Conservation (phyloP, 305 asterid species). For the Plantago coronopus region DNA sequence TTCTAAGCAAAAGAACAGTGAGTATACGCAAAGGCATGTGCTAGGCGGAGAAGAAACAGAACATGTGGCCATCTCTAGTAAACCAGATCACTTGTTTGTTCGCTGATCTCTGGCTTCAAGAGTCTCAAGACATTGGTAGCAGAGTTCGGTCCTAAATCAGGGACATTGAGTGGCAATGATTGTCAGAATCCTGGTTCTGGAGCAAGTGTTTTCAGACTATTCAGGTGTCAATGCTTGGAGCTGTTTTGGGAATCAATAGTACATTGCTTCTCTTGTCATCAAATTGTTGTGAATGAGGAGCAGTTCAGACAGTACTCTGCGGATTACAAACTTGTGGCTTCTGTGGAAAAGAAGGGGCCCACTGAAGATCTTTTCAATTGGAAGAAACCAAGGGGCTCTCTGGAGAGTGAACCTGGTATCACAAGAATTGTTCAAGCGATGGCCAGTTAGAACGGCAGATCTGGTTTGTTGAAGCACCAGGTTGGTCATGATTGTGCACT, state of each 20-base stretch:
- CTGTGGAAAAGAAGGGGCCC: conserved; percentile 37
- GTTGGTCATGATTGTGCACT: conserved; percentile 49
- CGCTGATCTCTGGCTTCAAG: conserved; percentile 43
- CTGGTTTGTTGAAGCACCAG: conserved; percentile 31
- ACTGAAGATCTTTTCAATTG: conserved; percentile 43
- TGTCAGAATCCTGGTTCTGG: conserved; percentile 32
- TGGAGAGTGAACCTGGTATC: conserved; percentile 33
- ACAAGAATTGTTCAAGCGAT: conserved; percentile 32
- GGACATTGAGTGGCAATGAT: conserved; percentile 27
- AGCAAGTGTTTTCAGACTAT: conserved; percentile 38
- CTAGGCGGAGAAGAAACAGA: conserved; percentile 30
- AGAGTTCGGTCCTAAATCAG: conserved; percentile 44
- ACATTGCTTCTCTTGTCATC: conserved; percentile 79
- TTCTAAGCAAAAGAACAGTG: conserved; percentile 42
- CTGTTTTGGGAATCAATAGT: conserved; percentile 61
- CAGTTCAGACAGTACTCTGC: conserved; percentile 48
- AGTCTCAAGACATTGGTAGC: conserved; percentile 55
- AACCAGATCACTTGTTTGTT: conserved; percentile 26
- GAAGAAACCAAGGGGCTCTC: conserved; percentile 39
- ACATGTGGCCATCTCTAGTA: conserved; percentile 22
- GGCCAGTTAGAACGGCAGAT: conserved; percentile 41
- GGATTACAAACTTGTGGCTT: conserved; percentile 41
- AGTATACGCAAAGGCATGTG: conserved; percentile 35
- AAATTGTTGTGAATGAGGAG: conserved; percentile 46
- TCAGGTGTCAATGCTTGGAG: conserved; percentile 83